Conservation (phyloP, 371 early-diverging fungal genomes). For the Polyrhizophydium stewartii region DNA sequence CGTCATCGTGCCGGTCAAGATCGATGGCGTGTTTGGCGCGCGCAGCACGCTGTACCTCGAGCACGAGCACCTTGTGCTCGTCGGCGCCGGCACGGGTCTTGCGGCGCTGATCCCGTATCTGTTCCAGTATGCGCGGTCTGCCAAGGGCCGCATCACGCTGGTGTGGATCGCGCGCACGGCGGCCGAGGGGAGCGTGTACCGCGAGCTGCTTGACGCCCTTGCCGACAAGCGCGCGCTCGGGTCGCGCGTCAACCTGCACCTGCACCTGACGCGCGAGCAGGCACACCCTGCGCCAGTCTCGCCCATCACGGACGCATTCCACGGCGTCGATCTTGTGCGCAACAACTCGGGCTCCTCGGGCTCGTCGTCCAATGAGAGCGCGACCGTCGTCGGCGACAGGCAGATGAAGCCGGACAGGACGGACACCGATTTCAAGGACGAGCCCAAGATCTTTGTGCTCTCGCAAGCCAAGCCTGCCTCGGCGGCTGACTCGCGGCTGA, state of each 20-base stretch:
- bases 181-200: slow-evolving; percentile 3
- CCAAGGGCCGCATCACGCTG: slow-evolving; percentile 1
- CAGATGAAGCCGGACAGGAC: no score
- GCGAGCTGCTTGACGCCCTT: slow-evolving; percentile 3
- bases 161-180: slow-evolving; percentile 8
- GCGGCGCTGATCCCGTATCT: slow-evolving; percentile 16
- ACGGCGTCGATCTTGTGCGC: not conserved
- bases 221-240: not conserved
- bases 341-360: no score
- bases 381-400: not conserved
- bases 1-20: slow-evolving; percentile 9
- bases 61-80: slow-evolving; percentile 6
- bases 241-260: not conserved
- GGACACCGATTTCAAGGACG: no score
- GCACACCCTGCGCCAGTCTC: not conserved
- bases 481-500: no score
- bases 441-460: no score
- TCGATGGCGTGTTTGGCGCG: slow-evolving; percentile 18
- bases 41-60: slow-evolving; percentile 4
- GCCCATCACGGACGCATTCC: not conserved
- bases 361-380: no score
- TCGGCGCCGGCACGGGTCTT: slow-evolving; percentile 20
- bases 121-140: slow-evolving; percentile 3
- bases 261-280: not conserved
- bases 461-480: no score